Base-by-base conservation (phyloP, 2,329 filamentous ascomycete species). In the Penicillium decumbens region DNA sequence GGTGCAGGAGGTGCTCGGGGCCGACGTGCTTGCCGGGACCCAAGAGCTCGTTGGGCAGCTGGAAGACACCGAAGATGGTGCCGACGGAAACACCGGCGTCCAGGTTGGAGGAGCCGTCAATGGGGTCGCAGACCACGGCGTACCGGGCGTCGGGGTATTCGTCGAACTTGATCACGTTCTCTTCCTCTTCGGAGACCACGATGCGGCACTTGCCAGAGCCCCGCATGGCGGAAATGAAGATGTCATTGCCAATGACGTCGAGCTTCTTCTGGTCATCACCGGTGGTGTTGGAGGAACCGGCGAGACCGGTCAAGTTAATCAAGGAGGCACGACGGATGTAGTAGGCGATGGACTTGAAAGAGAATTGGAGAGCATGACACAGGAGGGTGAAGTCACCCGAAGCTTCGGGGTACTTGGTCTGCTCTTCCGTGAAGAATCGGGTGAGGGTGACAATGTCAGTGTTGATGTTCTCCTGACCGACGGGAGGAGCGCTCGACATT, bases 221-320 rank as follows among this genome's bases (percentile, higher is more conserved):
- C 61, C 83, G 83, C 93, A 98, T 97, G 56, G 91, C 88, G 54
- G 89, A 85, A 67, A 98, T 88, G 77, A 98, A 98, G 64, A 98
- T 80, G 70, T 98, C 93, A 71, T 98, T 97, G 71, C 91, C 92
- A 69, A 98, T 97, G 52, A 98, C 92, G 70, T 98, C 93, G 55
- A 98, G 88, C 78, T 98, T 98, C 83, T 98, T 98, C 73, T 98
- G 93, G 71, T 97, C 93, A 72, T 98, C 93, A 58, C 93, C 93
- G 3, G 93, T 97, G 46, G 80, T 89, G 76, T 98, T 98, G 59
- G 90, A 89, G 53, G 92, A 93, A 51, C 93, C 93, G 55, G 93
- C 93, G 42, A 98, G 84, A 54, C 93, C 93, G 45, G 89, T 95
- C 54, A 98, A 83, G 78, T 95, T 95, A 76, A 97, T 92, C 58